Percentiles rank a stretch among this genome's conserved stretches.
phyloP scores from a whole-genome alignment of 2,329 filamentous ascomycete species.

The Plenodomus tracheiphilus region DNA sequence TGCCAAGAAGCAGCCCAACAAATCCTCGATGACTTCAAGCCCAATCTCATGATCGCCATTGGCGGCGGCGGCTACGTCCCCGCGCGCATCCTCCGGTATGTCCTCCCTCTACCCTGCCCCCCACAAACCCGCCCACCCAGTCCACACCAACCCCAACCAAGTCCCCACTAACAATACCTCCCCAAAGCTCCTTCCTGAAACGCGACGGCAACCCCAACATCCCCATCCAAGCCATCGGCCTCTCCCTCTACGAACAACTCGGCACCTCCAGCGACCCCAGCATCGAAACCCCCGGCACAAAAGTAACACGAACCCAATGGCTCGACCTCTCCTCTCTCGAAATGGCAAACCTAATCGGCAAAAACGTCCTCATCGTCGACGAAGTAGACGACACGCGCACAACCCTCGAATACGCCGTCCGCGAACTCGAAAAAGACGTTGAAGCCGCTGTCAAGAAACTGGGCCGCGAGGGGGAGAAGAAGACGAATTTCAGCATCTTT shows the following conservation, averaged over 20 bases:
- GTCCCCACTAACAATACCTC: neutral
- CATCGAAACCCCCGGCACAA: constrained; percentile 82
- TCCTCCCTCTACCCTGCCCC: neutral
- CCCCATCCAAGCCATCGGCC: constrained; percentile 97
- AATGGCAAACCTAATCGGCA: constrained; percentile 87
- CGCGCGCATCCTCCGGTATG: constrained; percentile 84
- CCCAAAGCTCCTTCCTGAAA: constrained; percentile 80
- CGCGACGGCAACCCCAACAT: constrained; percentile 86
- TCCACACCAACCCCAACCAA: constrained; percentile 1
- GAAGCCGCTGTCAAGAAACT: constrained; percentile 75
- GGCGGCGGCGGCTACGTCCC: constrained; percentile 97
- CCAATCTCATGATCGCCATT: constrained; percentile 97
- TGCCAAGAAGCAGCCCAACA: constrained; percentile 82
- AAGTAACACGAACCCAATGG: constrained; percentile 98
- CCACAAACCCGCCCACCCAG: neutral
- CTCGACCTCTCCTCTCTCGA: constrained; percentile 84
- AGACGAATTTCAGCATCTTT: constrained; percentile 91
- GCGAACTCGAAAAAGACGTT: constrained; percentile 93
- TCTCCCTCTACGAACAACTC: constrained; percentile 93
- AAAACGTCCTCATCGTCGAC: constrained; percentile 89
- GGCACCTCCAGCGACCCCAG: constrained; percentile 62
- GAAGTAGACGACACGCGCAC: constrained; percentile 96
- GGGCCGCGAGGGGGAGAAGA: constrained; percentile 68
- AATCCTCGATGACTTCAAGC: constrained; percentile 84
- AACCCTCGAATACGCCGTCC: constrained; percentile 90